Evolutionary conservation across 192 early-diverging fungal genomes (phyloP).

Genomic region (Cladochytrium replicatum): DNA sequence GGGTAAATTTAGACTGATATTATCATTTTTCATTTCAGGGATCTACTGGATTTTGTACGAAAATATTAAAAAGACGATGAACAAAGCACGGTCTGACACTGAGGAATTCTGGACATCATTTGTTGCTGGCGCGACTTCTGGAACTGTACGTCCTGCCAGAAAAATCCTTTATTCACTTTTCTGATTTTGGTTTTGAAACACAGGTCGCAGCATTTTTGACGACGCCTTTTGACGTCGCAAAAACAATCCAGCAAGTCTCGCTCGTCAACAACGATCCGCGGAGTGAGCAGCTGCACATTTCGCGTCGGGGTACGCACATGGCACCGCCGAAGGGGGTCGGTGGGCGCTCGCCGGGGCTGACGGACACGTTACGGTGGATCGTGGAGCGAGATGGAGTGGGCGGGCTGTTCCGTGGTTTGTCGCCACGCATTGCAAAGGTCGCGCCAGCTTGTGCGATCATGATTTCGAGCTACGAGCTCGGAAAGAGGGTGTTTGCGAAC

Average conservation of each 20-base stretch:
- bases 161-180: slow-evolving; percentile 1
- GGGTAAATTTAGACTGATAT: neutral
- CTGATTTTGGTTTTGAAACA: neutral
- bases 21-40: slow-evolving; percentile 19
- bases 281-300: no score
- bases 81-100: slow-evolving; percentile 11
- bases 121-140: slow-evolving; percentile 72
- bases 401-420: slow-evolving; percentile 27
- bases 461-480: slow-evolving; percentile 64
- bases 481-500: slow-evolving; percentile 32
- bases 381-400: slow-evolving; percentile 15
- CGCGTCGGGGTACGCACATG: no score
- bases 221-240: slow-evolving; percentile 93
- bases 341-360: slow-evolving; percentile 6
- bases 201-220: slow-evolving; percentile 77
- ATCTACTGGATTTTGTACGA: slow-evolving; percentile 94
- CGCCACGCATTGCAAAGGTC: slow-evolving; percentile 75
- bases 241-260: slow-evolving; percentile 75
- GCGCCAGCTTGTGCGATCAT: slow-evolving; percentile 92
- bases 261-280: neutral
- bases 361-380: slow-evolving; percentile 15
- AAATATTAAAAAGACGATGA: slow-evolving; percentile 37
- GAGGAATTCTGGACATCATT: slow-evolving; percentile 62
- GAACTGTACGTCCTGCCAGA: slow-evolving; percentile 57
- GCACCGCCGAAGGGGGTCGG: no score